Percentiles rank a stretch among this genome's conserved stretches.
phyloP scores from a whole-genome alignment of 441 rosid species.

The Pelargonium citronellum region DNA sequence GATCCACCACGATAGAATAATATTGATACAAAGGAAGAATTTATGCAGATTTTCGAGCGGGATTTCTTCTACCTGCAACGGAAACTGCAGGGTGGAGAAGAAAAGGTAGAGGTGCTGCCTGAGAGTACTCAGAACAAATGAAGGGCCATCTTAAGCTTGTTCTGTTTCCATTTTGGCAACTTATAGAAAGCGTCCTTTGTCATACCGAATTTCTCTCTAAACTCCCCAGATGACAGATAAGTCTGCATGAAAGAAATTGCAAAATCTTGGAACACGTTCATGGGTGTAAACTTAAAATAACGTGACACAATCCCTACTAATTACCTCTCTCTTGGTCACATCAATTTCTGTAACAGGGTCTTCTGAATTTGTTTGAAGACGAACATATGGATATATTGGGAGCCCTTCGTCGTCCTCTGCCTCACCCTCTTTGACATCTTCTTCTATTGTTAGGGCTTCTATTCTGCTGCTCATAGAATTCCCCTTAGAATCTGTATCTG shows the following conservation, averaged over 20 bases:
- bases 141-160: conserved; percentile 86
- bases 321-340: conserved; percentile 85
- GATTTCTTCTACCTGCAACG: conserved; percentile 36
- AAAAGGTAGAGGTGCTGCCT: conserved; percentile 17
- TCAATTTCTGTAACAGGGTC: conserved; percentile 78
- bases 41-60: conserved; percentile 27
- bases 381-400: conserved; percentile 66
- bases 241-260: conserved; percentile 47
- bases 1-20: conserved; percentile 3
- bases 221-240: conserved; percentile 64
- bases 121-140: conserved; percentile 53
- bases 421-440: conserved; percentile 79
- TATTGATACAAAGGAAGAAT: conserved; percentile 14
- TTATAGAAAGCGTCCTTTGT: conserved; percentile 67
- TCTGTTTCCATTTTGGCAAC: conserved; percentile 97
- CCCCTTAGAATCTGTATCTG: conserved; percentile 49
- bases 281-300: conserved; percentile 2
- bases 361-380: conserved; percentile 53
- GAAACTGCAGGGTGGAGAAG: conserved; percentile 24
- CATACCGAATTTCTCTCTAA: conserved; percentile 93
- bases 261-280: conserved; percentile 21
- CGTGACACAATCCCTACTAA: conserved; percentile 8
- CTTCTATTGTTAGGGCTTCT: conserved; percentile 71
- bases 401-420: conserved; percentile 86
- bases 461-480: conserved; percentile 55